These are phyloP conservation scores for Camellia lanceoleosa DNA, from an alignment of 148 eudicot genomes.

Conservation along the genomic window DNA sequence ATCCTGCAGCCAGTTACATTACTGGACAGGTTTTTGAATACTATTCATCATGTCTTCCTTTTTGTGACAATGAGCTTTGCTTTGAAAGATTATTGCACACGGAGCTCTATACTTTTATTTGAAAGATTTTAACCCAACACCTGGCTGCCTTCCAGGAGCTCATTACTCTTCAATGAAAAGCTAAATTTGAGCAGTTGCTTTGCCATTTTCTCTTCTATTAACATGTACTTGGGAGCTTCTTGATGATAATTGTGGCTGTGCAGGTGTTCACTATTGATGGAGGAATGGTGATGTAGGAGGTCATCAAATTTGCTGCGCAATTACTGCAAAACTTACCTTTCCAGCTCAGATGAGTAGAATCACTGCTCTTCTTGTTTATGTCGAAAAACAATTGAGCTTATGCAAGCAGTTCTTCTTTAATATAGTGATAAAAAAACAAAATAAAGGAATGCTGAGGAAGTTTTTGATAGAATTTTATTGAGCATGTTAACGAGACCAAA, in stretches of 20 bases:
- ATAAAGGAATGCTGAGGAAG: too few relatives aligned
- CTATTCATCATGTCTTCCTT: neutral
- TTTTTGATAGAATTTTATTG: too few relatives aligned
- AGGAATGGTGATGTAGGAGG: constrained; percentile 76
- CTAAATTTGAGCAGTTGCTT: neutral
- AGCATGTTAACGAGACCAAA: too few relatives aligned
- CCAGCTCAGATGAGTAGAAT: neutral
- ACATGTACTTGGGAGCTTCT: neutral
- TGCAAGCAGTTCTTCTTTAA: neutral
- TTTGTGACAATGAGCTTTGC: neutral
- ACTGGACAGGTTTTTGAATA: constrained; percentile 66
- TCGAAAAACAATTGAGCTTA: neutral
- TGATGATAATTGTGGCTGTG: constrained; percentile 5
- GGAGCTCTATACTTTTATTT: neutral
- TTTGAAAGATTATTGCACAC: neutral
- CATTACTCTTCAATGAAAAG: neutral
- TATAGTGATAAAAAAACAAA: neutral
- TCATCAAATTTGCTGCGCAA: neutral
- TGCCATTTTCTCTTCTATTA: neutral
- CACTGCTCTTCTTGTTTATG: neutral
- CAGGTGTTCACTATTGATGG: constrained; percentile 85
- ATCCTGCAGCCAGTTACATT: constrained; percentile 74
- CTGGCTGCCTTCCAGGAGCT: neutral
- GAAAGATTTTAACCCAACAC: neutral
- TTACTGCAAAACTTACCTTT: neutral